Base-by-base conservation (phyloP, 2,329 filamentous ascomycete species). In the Lecanicillium sp. region DNA sequence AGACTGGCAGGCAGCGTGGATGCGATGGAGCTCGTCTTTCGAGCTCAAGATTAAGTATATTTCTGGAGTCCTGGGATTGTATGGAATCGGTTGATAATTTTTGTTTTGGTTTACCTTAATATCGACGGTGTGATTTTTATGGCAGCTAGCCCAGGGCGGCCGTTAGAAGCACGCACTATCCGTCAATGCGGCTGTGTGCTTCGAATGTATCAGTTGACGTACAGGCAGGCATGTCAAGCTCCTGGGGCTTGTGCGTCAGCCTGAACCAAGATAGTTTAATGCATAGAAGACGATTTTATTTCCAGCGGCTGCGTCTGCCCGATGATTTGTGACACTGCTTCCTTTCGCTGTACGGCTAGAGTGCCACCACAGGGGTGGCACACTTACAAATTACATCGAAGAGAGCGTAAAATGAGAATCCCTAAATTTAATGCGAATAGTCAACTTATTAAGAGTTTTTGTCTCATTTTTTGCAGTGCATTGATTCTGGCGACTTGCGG, bases 31-130 rank as follows among this genome's bases (percentile, higher is more conserved):
- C 11, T 25, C 18, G 15, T 36, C 18, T 22, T 36, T 19, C 20
- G 20, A 9, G 20, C 22, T 22, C 6, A 20, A 36, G 20, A 15
- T 22, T 14, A 36, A 53, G 52, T 59, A 57, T 59, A 55, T 60
- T 61, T 58, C 53, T 56, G 59, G 61, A 63, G 60, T 63, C 58
- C 49, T 60, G 59, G 59, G 50, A 59, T 59, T 58, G 55, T 56
- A 57, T 49, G 56, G 52, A 51, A 57, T 39, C 49, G 56, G 56
- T 57, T 53, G 52, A 60, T 54, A 56, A 53, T 58, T 59, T 56
- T 55, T 57, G 36, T 32, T 18, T 46, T 30, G 36, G 37, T 42
- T 41, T 46, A 38, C 47, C 49, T 46, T 41, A 46, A 48, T 48
- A 45, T 44, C 29, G 37, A 43, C 25, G 38, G 32, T n/a, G 30